These are phyloP conservation scores for Alisma plantagoaquatica DNA, from an alignment of 106 monocot species.

Conservation along the genomic window DNA sequence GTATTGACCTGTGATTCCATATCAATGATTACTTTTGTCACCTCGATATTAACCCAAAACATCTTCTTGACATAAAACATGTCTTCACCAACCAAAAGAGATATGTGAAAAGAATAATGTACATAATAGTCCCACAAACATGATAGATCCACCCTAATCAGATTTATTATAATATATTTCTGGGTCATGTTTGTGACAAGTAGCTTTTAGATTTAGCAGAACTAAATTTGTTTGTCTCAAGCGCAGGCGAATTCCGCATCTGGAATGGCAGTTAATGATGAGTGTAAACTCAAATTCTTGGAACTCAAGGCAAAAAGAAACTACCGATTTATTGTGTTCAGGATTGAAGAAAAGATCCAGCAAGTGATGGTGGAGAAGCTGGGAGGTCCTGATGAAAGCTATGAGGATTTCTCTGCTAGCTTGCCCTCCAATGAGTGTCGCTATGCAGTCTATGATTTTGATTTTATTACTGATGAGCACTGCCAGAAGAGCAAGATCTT, in stretches of 20 bases:
- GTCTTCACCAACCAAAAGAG: too few relatives aligned
- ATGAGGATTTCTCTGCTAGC: slow-evolving; percentile 12
- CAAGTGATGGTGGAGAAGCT: slow-evolving; percentile 16
- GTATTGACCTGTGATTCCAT: too few relatives aligned
- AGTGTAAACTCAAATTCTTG: slow-evolving; percentile 19
- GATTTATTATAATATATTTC: too few relatives aligned
- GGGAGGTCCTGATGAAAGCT: slow-evolving; percentile 9
- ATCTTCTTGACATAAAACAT: too few relatives aligned
- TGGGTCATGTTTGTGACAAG: too few relatives aligned
- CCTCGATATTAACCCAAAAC: too few relatives aligned
- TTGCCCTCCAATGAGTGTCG: slow-evolving; percentile 35
- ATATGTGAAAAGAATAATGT: too few relatives aligned
- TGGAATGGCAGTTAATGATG: slow-evolving; percentile 19
- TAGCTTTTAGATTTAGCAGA: too few relatives aligned
- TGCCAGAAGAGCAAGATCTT: slow-evolving; percentile 87
- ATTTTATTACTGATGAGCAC: slow-evolving; percentile 55
- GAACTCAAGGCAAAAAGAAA: slow-evolving; percentile 26
- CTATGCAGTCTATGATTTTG: slow-evolving; percentile 62
- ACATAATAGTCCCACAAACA: too few relatives aligned
- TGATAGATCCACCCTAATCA: too few relatives aligned
- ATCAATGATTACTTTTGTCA: too few relatives aligned
- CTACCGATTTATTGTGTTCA: slow-evolving; percentile 14
- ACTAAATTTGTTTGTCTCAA: too few relatives aligned
- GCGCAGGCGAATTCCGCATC: slow-evolving; percentile 22
- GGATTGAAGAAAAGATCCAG: slow-evolving; percentile 20